phyloP scores from a whole-genome alignment of 2,329 filamentous ascomycete species.

The Trichophyton schoenleinii region DNA sequence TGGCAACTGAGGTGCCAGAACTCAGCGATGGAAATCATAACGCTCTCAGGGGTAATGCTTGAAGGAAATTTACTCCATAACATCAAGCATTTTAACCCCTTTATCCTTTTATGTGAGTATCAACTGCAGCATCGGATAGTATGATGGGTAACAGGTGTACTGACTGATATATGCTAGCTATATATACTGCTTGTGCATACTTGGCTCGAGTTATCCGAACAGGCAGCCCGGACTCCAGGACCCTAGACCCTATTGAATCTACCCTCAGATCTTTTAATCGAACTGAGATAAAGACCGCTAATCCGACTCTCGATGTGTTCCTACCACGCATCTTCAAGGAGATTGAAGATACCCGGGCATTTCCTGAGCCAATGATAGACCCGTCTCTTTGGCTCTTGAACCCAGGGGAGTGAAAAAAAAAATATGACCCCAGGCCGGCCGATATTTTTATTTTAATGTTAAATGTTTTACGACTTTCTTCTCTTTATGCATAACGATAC shows the following conservation, averaged over 20 bases:
- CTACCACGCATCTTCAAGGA: conserved; percentile 5
- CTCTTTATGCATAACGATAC: background rate
- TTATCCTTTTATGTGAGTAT: conserved; percentile 5
- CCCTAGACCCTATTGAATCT: conserved; percentile 1
- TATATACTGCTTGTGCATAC: conserved; percentile 5
- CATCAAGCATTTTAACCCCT: conserved; percentile 5
- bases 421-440: background rate
- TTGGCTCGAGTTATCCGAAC: background rate
- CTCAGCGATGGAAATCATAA: conserved; percentile 4
- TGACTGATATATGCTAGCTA: background rate
- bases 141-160: background rate
- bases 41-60: background rate
- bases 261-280: background rate
- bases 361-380: background rate
- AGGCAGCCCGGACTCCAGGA: background rate
- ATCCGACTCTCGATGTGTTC: background rate
- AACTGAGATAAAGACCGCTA: conserved; percentile 3
- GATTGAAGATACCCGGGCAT: background rate
- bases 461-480: background rate
- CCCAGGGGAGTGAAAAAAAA: background rate
- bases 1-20: conserved; percentile 1
- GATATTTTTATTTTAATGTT: background rate
- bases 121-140: too few species aligned
- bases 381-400: conserved; percentile 3
- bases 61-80: conserved; percentile 1